Percentiles rank a stretch among this genome's conserved stretches.
Conservation (phyloP, 192 early-diverging fungal species). For the Mortierella hygrophila region DNA sequence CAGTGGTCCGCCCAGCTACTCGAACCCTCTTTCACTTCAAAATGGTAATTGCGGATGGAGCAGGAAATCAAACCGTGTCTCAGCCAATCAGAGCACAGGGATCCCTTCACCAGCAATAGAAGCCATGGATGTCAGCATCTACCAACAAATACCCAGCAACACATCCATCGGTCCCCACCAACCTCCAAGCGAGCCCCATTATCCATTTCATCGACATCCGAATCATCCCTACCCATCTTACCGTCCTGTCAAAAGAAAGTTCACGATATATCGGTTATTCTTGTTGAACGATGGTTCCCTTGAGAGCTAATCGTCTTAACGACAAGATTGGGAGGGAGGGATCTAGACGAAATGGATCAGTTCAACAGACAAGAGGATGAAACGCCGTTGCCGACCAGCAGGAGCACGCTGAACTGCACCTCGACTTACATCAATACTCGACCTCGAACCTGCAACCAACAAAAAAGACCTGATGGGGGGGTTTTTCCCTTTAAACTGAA, state of each 20-base stretch:
- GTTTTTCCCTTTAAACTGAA: not conserved
- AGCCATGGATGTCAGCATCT: conserved; percentile 17
- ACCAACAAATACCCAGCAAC: not conserved
- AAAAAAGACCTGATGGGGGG: not conserved
- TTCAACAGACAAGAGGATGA: not conserved
- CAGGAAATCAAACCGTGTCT: conserved; percentile 8
- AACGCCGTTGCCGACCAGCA: not conserved
- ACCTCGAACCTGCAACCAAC: not conserved
- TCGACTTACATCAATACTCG: not conserved
- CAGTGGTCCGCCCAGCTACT: conserved; percentile 7
- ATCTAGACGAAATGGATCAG: not conserved
- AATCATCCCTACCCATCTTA: not conserved
- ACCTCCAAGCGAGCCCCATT: not conserved
- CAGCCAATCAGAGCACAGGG: conserved; percentile 30
- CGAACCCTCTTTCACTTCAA: conserved; percentile 51
- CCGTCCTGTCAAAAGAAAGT: conserved; percentile 15
- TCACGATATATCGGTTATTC: not conserved
- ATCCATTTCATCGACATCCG: not conserved
- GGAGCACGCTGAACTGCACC: not conserved
- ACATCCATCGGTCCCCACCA: conserved; percentile 15
- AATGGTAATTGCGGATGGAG: conserved; percentile 31
- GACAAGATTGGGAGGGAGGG: not conserved
- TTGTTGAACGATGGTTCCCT: not conserved
- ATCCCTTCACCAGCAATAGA: not conserved
- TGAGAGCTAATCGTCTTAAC: not conserved